These are phyloP conservation scores for Brassica carinata DNA, from an alignment of 345 rosid species.

Conservation along the genomic window DNA sequence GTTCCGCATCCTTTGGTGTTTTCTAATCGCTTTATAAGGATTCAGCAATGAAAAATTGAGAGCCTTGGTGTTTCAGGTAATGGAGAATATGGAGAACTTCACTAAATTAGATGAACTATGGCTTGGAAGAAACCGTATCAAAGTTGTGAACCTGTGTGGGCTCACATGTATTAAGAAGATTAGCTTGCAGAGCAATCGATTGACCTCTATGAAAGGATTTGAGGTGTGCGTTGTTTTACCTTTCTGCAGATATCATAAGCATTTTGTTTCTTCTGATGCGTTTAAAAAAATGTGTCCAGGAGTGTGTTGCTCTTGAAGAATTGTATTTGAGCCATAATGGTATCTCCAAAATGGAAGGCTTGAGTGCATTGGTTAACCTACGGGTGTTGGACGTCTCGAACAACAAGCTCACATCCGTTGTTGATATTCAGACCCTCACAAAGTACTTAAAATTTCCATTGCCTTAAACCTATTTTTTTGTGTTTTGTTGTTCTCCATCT, in stretches of 20 bases:
- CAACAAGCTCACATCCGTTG: constrained; percentile 80
- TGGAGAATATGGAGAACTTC: constrained; percentile 83
- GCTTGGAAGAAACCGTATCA: constrained; percentile 89
- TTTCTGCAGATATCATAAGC: not conserved
- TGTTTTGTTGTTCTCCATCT: constrained; percentile 3
- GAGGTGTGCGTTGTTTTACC: constrained; percentile 52
- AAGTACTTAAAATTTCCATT: constrained; percentile 45
- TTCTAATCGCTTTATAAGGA: not conserved
- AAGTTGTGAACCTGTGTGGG: constrained; percentile 75
- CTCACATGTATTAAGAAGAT: constrained; percentile 77
- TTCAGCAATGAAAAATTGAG: not conserved
- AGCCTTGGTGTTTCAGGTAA: constrained; percentile 59
- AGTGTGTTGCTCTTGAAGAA: constrained; percentile 86
- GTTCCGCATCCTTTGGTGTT: constrained; percentile 15
- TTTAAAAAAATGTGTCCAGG: constrained; percentile 45
- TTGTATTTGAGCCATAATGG: constrained; percentile 97
- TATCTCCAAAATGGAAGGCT: constrained; percentile 89
- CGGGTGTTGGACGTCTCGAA: constrained; percentile 80
- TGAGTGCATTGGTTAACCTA: constrained; percentile 72
- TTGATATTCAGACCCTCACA: constrained; percentile 76
- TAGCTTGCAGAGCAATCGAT: constrained; percentile 92
- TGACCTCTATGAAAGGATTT: constrained; percentile 84
- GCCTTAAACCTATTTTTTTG: not conserved
- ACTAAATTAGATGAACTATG: constrained; percentile 76
- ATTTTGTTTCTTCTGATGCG: constrained; percentile 20